A percentile compares a stretch with the other conserved stretches of the same genome.
These are phyloP conservation scores for Eragrostis nindensis DNA, from an alignment of 176 grass and related monocot genomes.

Conservation along the genomic window DNA sequence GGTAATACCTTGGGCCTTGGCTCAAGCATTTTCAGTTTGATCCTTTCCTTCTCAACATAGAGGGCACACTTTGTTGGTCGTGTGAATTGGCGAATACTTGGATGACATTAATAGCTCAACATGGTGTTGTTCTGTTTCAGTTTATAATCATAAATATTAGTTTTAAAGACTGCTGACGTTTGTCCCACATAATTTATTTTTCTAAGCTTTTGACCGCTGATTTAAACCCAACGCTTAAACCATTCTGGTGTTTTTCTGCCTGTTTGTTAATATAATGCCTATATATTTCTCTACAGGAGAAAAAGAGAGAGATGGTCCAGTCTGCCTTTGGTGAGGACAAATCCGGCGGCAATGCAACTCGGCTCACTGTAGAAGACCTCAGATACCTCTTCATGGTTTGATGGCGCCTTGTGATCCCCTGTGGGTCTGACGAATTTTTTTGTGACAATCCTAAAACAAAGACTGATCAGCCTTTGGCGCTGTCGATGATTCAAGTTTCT, in stretches of 20 bases:
- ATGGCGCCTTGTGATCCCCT: neutral
- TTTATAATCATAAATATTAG: neutral
- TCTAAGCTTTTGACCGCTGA: neutral
- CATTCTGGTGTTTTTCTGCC: neutral
- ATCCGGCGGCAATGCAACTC: constrained; percentile 53
- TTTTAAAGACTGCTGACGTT: neutral
- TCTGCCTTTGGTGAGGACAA: constrained; percentile 79
- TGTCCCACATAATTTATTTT: neutral
- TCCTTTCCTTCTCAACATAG: neutral
- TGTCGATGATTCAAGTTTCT: neutral
- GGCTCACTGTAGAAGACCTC: constrained; percentile 81
- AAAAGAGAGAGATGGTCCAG: constrained; percentile 84
- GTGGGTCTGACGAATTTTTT: neutral
- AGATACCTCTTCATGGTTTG: constrained; percentile 79
- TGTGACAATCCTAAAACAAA: neutral
- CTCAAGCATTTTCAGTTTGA: neutral
- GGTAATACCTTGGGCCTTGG: constrained; percentile 51
- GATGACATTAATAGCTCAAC: neutral
- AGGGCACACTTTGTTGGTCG: neutral
- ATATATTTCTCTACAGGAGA: too few relatives aligned
- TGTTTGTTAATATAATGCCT: too few relatives aligned
- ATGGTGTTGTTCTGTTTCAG: neutral
- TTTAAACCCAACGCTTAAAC: neutral
- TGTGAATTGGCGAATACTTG: neutral
- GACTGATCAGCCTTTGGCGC: neutral